Conservation (phyloP, 371 early-diverging fungal species). For the Rhizopus stolonifer region DNA sequence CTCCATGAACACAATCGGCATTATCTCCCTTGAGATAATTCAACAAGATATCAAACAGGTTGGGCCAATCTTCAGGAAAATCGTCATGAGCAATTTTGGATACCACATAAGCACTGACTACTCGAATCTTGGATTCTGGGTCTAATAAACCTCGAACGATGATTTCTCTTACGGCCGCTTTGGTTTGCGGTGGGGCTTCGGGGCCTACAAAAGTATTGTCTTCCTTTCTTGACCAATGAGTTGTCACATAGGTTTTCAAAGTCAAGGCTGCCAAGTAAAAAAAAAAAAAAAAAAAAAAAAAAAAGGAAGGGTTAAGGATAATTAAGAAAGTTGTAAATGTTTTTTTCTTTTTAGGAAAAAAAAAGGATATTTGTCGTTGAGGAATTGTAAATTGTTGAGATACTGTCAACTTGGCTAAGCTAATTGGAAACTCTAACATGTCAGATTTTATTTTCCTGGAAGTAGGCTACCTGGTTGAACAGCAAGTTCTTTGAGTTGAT, state of each 20-base stretch:
- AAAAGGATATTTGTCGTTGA: conserved; percentile 79
- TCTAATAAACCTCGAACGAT: conserved; percentile 58
- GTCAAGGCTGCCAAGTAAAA: conserved; percentile 72
- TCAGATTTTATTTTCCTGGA: too few species aligned
- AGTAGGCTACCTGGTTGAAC: conserved; percentile 52
- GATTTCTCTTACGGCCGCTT: conserved; percentile 51
- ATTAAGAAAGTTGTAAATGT: background rate
- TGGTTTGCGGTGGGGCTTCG: conserved; percentile 57
- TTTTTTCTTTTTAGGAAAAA: background rate
- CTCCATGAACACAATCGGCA: conserved; percentile 78
- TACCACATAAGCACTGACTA: conserved; percentile 77
- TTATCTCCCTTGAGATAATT: conserved; percentile 66
- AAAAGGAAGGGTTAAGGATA: background rate
- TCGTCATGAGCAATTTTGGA: conserved; percentile 90
- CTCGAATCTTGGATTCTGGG: conserved; percentile 59
- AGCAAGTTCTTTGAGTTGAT: conserved; percentile 66
- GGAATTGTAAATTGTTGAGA: conserved; percentile 63
- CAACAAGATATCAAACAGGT: conserved; percentile 78
- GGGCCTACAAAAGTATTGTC: conserved; percentile 62
- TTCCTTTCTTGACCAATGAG: conserved; percentile 73
- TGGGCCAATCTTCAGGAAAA: conserved; percentile 96
- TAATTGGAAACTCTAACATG: conserved; percentile 63
- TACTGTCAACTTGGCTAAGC: conserved; percentile 66
- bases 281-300: conserved; percentile 3
- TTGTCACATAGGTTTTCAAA: conserved; percentile 74